Base-by-base conservation (phyloP, 352 stramenopile genomes). In the Phytopythium montanum region DNA sequence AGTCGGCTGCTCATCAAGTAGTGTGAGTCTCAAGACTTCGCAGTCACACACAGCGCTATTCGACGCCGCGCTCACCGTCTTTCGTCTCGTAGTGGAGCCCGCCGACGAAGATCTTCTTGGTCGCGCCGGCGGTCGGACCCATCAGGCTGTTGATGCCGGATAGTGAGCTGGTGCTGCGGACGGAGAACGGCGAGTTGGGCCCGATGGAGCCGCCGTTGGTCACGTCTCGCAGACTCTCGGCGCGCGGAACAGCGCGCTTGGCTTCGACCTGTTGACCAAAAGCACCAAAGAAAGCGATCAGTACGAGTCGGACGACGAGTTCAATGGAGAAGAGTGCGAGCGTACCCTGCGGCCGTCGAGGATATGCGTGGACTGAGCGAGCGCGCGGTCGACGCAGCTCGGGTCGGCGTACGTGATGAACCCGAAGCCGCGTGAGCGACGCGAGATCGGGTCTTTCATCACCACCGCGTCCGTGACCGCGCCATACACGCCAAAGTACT, bases 341-440 rank as follows among this genome's bases (percentile, higher is more conserved):
- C 81, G 52, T 83, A 95, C 87, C 48, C 89, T 64, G 62, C 90
- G 81, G 60, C 77, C 94, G 73, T 97, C 90, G 71, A 97, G 69
- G 53, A 97, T 91, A 61, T 97, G 90, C 55, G 92, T 95, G 34
- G 88, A 75, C 61, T 97, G 87, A 18, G 87, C 80, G 29, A 97
- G 65, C n/a, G 88, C 90, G 65, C 86, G 75, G 71, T 97, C 90
- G 46, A 97, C 90, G 64, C 85, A 96, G 18, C 65, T 61, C 5
- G 88, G 79, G 56, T 96, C 89, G 39, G 85, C 88, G 70, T 96
- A 97, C 55, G 90, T 97, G 78, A 97, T 97, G 70, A 97, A 97
- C n/a, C 90, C 90, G 65, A 97, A 97, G 45, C 90, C 90, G 52
- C 90, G 76, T 39, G 89, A 97, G 50, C 90, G 82, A 56, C 88